These are phyloP conservation scores for Arabidopsis thaliana DNA, from an alignment of 345 rosid species.

Conservation along the genomic window DNA sequence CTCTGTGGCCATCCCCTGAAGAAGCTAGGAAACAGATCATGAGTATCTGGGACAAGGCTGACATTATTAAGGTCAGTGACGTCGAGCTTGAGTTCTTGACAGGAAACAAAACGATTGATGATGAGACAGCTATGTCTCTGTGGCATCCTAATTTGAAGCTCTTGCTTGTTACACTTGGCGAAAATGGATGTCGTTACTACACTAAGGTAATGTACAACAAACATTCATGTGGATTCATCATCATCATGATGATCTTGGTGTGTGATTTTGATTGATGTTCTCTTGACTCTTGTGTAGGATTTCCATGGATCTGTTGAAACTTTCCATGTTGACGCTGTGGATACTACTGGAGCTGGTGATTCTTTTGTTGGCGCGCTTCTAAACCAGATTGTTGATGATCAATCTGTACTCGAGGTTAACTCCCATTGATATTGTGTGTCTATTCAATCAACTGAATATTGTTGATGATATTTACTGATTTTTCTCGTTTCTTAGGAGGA, in stretches of 20 bases:
- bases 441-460: background rate
- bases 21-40: slow-evolving; percentile 61
- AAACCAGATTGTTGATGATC: slow-evolving; percentile 77
- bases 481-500: slow-evolving; percentile 57
- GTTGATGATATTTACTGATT: background rate
- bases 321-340: slow-evolving; percentile 76
- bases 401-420: slow-evolving; percentile 61
- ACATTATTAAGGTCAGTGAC: slow-evolving; percentile 62
- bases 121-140: slow-evolving; percentile 41
- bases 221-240: background rate
- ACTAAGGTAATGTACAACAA: slow-evolving; percentile 43
- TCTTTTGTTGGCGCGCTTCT: slow-evolving; percentile 89
- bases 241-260: background rate
- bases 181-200: slow-evolving; percentile 63
- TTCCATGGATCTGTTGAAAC: slow-evolving; percentile 81
- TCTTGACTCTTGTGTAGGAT: slow-evolving; percentile 47
- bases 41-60: slow-evolving; percentile 72
- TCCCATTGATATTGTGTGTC: background rate
- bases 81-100: slow-evolving; percentile 57
- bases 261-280: background rate
- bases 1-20: slow-evolving; percentile 66
- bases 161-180: slow-evolving; percentile 64
- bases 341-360: slow-evolving; percentile 98
- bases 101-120: slow-evolving; percentile 42
- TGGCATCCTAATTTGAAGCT: slow-evolving; percentile 63